These are phyloP conservation scores for Cystofilobasidium capitatum DNA, from an alignment of 768 basidiomycete genomes.

Conservation along the genomic window DNA sequence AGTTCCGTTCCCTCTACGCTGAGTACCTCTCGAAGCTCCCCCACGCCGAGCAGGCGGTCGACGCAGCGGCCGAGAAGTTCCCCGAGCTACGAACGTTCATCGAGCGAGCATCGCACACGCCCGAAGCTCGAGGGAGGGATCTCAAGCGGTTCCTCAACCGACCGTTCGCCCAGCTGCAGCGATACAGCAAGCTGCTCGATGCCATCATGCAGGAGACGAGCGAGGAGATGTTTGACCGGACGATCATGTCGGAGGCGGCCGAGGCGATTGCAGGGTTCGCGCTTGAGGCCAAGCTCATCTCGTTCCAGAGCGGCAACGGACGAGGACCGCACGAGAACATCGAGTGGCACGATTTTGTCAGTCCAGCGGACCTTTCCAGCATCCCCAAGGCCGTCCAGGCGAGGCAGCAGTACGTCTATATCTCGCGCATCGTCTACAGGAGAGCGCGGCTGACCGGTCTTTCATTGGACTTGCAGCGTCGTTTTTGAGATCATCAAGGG, in stretches of 20 bases:
- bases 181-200: constrained; percentile 74
- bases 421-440: background rate
- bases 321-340: constrained; percentile 45
- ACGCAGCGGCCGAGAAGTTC: constrained; percentile 75
- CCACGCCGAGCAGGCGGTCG: constrained; percentile 71
- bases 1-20: constrained; percentile 79
- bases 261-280: constrained; percentile 74
- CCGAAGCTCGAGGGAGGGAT: constrained; percentile 55
- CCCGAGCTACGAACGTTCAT: constrained; percentile 72
- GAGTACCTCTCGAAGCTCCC: constrained; percentile 55
- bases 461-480: constrained; percentile 47
- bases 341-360: constrained; percentile 84
- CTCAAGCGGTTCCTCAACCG: constrained; percentile 70
- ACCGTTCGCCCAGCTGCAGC: constrained; percentile 70
- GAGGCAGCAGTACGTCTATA: constrained; percentile 61
- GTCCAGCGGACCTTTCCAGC: constrained; percentile 52
- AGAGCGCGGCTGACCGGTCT: background rate
- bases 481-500: constrained; percentile 92
- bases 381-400: constrained; percentile 68
- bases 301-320: constrained; percentile 84
- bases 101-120: constrained; percentile 53
- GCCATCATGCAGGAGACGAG: constrained; percentile 76
- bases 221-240: constrained; percentile 67
- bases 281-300: constrained; percentile 66
- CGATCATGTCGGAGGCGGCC: constrained; percentile 73